Evolutionary conservation across 1,284 basidiomycete genomes (phyloP).

Genomic region (Ceratobasidium sp.): DNA sequence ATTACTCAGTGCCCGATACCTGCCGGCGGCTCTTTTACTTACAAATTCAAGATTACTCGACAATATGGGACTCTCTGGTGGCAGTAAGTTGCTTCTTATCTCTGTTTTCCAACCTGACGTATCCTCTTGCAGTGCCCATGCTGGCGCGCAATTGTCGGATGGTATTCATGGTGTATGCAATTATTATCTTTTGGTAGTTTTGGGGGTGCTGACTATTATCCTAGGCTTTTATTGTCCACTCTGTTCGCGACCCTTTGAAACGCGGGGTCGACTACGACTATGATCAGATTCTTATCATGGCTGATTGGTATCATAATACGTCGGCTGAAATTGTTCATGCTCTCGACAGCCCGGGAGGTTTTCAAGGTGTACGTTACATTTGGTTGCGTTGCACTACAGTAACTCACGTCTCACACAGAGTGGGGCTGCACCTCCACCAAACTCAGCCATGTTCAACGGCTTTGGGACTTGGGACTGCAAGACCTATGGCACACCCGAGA

Average conservation of each 20-base stretch:
- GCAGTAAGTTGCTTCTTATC: constrained; percentile 51
- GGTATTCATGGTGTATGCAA: constrained; percentile 49
- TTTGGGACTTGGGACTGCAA: constrained; percentile 19
- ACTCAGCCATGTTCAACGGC: constrained; percentile 26
- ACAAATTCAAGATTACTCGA: constrained; percentile 56
- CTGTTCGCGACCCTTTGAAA: constrained; percentile 49
- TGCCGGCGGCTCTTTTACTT: constrained; percentile 59
- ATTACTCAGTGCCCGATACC: constrained; percentile 66
- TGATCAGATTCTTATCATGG: constrained; percentile 55
- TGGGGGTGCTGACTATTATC: neutral
- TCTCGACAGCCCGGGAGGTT: constrained; percentile 53
- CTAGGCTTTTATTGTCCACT: constrained; percentile 56
- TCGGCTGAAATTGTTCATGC: constrained; percentile 51
- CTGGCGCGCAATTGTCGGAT: constrained; percentile 23
- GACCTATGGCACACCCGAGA: constrained; percentile 47
- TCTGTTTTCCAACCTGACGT: no score
- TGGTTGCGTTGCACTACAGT: neutral
- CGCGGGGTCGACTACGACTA: constrained; percentile 53
- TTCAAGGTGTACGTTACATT: constrained; percentile 51
- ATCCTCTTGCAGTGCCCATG: constrained; percentile 40
- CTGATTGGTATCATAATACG: constrained; percentile 56
- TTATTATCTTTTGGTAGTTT: constrained; percentile 44
- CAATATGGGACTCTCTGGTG: constrained; percentile 54
- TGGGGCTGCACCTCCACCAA: constrained; percentile 24
- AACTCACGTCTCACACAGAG: neutral